Evolutionary conservation across 2,329 filamentous ascomycete genomes (phyloP).

Genomic region (Penicillium thymicola): DNA sequence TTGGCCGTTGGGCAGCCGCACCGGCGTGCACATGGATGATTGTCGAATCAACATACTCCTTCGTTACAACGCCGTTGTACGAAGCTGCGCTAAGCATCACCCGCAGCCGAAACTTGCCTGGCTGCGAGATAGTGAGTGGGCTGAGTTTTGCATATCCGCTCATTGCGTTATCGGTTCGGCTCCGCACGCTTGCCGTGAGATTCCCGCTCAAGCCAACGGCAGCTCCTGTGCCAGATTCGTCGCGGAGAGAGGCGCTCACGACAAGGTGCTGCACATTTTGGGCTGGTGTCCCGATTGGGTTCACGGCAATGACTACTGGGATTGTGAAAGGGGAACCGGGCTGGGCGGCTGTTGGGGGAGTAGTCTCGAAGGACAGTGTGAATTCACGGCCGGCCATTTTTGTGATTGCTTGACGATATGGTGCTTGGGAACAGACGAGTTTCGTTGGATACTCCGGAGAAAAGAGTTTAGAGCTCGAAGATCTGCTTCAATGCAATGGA

Average conservation of each 20-base stretch:
- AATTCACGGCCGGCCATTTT: conserved; percentile 28
- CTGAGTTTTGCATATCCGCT: conserved; percentile 32
- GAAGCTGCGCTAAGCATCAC: conserved; percentile 33
- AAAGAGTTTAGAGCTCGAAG: not conserved
- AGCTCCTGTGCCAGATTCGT: conserved; percentile 24
- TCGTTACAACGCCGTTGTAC: conserved; percentile 27
- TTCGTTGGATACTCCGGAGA: not conserved
- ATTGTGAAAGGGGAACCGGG: conserved; percentile 30
- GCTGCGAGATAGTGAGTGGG: conserved; percentile 26
- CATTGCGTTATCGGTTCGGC: conserved; percentile 27
- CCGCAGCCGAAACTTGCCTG: conserved; percentile 31
- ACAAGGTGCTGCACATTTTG: conserved; percentile 28
- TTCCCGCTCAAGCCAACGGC: conserved; percentile 25
- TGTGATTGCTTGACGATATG: not conserved
- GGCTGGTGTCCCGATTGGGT: conserved; percentile 26
- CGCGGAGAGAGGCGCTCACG: conserved; percentile 27
- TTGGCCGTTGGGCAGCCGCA: conserved; percentile 27
- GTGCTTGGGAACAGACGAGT: not conserved
- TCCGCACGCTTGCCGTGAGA: conserved; percentile 34
- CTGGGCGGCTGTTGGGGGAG: conserved; percentile 26
- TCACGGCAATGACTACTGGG: conserved; percentile 31
- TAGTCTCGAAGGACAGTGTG: conserved; percentile 29
- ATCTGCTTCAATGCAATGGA: conserved; percentile 4
- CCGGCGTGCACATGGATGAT: conserved; percentile 30
- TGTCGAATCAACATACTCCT: conserved; percentile 30